These are phyloP conservation scores for Reutealis trisperma DNA, from an alignment of 345 rosid species.

Conservation along the genomic window DNA sequence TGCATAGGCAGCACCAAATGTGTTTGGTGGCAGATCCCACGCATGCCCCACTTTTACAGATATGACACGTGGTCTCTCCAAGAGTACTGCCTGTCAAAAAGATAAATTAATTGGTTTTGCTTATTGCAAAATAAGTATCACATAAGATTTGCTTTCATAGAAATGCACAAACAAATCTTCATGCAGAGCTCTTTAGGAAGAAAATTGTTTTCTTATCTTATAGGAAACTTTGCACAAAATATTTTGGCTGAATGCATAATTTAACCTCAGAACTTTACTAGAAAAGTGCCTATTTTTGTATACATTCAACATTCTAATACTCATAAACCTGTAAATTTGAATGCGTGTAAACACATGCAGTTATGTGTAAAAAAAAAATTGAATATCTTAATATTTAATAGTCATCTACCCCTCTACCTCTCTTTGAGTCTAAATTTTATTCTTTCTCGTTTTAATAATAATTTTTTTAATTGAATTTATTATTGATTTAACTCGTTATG, in stretches of 20 bases:
- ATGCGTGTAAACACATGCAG: too few relatives aligned
- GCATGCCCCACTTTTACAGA: conserved; percentile 62
- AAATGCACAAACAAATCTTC: neutral
- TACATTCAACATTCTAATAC: too few relatives aligned
- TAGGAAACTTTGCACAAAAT: neutral
- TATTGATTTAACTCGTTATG: too few relatives aligned
- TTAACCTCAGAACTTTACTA: too few relatives aligned
- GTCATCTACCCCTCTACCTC: neutral
- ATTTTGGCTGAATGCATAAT: too few relatives aligned
- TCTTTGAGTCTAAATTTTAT: neutral
- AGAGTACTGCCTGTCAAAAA: conserved; percentile 51
- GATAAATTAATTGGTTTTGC: neutral
- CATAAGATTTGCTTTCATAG: neutral
- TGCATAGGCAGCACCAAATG: conserved; percentile 86
- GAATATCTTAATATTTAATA: too few relatives aligned
- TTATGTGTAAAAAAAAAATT: too few relatives aligned
- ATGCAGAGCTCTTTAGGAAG: too few relatives aligned
- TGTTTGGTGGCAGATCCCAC: conserved; percentile 69
- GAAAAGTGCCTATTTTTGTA: too few relatives aligned
- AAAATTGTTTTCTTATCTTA: neutral
- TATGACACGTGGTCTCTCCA: conserved; percentile 68
- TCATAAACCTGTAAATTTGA: too few relatives aligned
- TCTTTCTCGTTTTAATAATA: too few relatives aligned
- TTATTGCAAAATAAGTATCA: neutral
- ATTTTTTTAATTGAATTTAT: too few relatives aligned